Percentiles rank a stretch among this genome's conserved stretches.
Evolutionary conservation across 768 basidiomycete species (phyloP).

Genomic region (Mycena indigotica): DNA sequence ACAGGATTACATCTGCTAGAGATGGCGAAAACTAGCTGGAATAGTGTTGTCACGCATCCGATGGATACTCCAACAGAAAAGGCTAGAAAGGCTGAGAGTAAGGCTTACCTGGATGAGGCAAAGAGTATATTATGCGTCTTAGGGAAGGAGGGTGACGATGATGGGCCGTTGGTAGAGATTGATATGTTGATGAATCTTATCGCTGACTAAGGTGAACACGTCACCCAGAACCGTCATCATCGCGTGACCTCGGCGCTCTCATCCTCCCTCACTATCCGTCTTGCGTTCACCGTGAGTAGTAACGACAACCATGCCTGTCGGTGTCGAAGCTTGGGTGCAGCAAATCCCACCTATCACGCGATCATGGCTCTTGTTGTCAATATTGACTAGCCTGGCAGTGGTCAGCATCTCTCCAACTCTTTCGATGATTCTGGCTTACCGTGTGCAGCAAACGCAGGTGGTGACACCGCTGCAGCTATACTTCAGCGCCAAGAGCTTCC

Average conservation of each 20-base stretch:
- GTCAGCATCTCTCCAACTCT: conserved; percentile 56
- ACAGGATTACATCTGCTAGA: conserved; percentile 77
- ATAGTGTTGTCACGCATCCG: conserved; percentile 47
- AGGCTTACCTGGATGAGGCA: conserved; percentile 43
- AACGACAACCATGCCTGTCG: conserved; percentile 63
- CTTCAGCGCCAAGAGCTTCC: conserved; percentile 86
- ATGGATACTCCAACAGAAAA: conserved; percentile 20
- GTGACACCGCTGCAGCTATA: conserved; percentile 91
- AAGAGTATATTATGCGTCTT: conserved; percentile 46
- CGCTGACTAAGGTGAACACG: conserved; percentile 35
- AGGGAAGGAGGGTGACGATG: conserved; percentile 65
- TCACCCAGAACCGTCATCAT: not conserved
- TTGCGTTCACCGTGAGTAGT: not conserved
- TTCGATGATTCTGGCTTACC: conserved; percentile 10
- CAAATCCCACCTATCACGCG: conserved; percentile 93
- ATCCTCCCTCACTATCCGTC: not conserved
- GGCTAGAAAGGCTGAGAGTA: conserved; percentile 31
- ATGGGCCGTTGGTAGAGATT: conserved; percentile 61
- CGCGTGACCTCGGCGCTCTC: not conserved
- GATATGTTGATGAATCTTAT: conserved; percentile 37
- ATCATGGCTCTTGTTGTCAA: conserved; percentile 78
- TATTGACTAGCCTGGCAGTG: conserved; percentile 82
- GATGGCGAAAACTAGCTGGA: conserved; percentile 79
- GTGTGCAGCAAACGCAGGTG: conserved; percentile 82
- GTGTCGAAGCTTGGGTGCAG: conserved; percentile 86